Evolutionary conservation across 2,329 filamentous ascomycete species (phyloP).

Genomic region (Trichophyton schoenleinii): DNA sequence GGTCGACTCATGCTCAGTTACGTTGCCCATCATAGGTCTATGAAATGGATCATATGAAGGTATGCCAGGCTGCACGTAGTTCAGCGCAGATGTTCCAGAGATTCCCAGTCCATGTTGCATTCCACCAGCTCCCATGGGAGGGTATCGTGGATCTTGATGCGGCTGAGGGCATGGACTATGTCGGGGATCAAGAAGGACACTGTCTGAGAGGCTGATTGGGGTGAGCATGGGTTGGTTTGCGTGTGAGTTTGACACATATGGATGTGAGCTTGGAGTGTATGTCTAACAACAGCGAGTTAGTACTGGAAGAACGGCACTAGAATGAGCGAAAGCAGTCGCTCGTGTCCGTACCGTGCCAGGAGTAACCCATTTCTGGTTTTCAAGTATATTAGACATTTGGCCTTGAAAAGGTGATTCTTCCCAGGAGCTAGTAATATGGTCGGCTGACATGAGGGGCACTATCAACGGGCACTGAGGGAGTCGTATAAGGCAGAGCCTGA

Average conservation of each 20-base stretch:
- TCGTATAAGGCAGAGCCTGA: neutral
- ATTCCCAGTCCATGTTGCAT: slow-evolving; percentile 28
- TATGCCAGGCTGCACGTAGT: slow-evolving; percentile 21
- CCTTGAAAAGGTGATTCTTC: slow-evolving; percentile 9
- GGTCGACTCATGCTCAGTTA: slow-evolving; percentile 17
- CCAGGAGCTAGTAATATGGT: slow-evolving; percentile 9
- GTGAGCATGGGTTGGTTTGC: slow-evolving; percentile 23
- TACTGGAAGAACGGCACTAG: neutral
- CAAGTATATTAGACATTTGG: slow-evolving; percentile 9
- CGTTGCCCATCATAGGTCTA: slow-evolving; percentile 1
- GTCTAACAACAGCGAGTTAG: slow-evolving; percentile 9
- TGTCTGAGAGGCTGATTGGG: slow-evolving; percentile 29
- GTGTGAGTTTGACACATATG: slow-evolving; percentile 25
- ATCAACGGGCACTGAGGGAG: neutral
- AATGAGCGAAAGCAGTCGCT: neutral
- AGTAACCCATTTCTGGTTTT: slow-evolving; percentile 12
- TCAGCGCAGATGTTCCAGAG: slow-evolving; percentile 19
- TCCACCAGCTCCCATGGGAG: slow-evolving; percentile 18
- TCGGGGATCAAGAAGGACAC: slow-evolving; percentile 20
- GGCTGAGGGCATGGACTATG: slow-evolving; percentile 26
- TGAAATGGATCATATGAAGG: slow-evolving; percentile 15
- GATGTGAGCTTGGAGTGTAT: slow-evolving; percentile 19
- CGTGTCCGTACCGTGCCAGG: slow-evolving; percentile 10
- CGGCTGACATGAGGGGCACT: slow-evolving; percentile 7
- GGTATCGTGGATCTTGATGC: slow-evolving; percentile 28